Evolutionary conservation across 495 filamentous ascomycete species (phyloP), one percentile per base, ranked within the genome.

Genomic region (Neurospora tetrasperma): DNA sequence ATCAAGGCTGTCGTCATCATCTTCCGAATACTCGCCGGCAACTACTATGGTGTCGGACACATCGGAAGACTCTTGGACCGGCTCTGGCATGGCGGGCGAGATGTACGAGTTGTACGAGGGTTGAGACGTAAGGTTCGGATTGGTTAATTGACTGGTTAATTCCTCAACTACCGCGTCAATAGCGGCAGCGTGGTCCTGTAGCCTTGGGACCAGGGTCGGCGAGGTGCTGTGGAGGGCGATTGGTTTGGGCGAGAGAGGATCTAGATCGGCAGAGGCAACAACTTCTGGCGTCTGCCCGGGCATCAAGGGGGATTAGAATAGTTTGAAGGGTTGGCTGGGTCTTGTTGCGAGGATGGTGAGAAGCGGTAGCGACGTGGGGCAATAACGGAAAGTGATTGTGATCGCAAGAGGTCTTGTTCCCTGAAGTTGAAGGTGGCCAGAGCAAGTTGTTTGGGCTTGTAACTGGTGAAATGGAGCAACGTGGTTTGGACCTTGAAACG

Each of bases 191-290:
- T 82, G 80, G 39, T 80, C 78, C 74, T 83, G 82, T 27, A 84
- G 79, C n/a, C 73, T 72, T 11, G 80, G 80, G n/a, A 81, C 76
- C 46, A 81, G 75, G 42, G 80, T 72, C n/a, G 79, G 76, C n/a
- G 80, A 80, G 23, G 78, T 71, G 46, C 71, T 75, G 69, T 82
- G 78, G 69, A 81, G 59, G 54, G 80, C 72, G 42, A 79, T 72
- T 20, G 76, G 76, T 9, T 44, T 62, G 2, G 78, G 78, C 43
- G 79, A 77, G 75, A 72, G 76, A 71, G 76, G 83, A 73, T 69
- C 83, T 10, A 84, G 73, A 75, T 79, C 76, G 78, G 83, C 81
- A 59, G 81, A 72, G 70, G 83, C 82, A 76, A 82, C 73, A 59
- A 80, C 69, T 73, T 79, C 73, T 16, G 79, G 80, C 5, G 78